Base-by-base conservation (phyloP, 73 alveolate species). In the Paramecium sonneborni region DNA sequence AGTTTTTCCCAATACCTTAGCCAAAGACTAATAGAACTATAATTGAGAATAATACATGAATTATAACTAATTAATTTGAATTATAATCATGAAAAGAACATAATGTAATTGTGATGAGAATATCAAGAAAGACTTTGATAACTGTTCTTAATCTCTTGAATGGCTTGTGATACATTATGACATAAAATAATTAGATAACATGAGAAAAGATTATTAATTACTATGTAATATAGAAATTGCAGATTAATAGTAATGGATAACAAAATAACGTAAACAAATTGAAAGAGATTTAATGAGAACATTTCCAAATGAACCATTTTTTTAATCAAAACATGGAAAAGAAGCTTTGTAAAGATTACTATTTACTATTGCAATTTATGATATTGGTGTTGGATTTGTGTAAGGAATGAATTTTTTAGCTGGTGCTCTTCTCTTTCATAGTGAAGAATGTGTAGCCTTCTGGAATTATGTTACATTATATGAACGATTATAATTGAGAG, bases 361-460 rank as follows among this genome's bases (percentile, higher is more conserved):
- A 20, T 43, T 12, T 79, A 20, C 62, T 26, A 79, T 79, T 41
- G 90, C 90, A 39, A 6, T 43, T 38, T 79, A 79, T 46, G 90
- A 79, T 24, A 24, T 79, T 39, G 35, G 55, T 38, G 91, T 88
- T 39, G 95, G 96, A 28, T 94, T 93, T 76, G 97, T 94, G 3
- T 62, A 94, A 55, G 97, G 97, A 32, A 94, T 94, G 97, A 92
- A 92, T 72, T 94, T 92, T 57, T 58, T 94, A 23, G 97, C 87
- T 3, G 97, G 95, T 3, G 84, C 93, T 10, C 58, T 94, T 32
- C 56, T 94, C 5, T 94, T 70, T 86, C 97, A 94, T 74, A 41
- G 93, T 24, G 96, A 92, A 23, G 97, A 94, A 94, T 93, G 86
- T 52, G 96, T 92, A 6, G 96, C 97, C 38, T 94, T 94, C 57